phyloP scores from a whole-genome alignment of 2,329 filamentous ascomycete genomes.

The Alternaria angustiovoidea region DNA sequence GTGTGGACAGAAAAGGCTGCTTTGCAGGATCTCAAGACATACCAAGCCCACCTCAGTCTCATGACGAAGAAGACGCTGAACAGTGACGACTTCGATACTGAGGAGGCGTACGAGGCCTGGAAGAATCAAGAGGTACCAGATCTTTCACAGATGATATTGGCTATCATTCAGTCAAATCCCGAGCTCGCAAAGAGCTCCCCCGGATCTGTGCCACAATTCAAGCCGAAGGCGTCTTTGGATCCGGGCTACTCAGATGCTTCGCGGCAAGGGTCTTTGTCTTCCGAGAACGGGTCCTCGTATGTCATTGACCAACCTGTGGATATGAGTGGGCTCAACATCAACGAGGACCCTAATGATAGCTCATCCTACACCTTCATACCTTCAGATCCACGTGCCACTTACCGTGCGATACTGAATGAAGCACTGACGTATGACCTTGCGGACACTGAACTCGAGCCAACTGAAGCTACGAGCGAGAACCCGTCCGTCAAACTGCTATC shows the following conservation, averaged over 20 bases:
- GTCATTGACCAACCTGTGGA: constrained; percentile 73
- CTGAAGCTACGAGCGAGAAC: constrained; percentile 57
- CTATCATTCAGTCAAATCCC: constrained; percentile 85
- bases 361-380: constrained; percentile 89
- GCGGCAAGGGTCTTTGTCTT: constrained; percentile 56
- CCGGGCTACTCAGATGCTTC: constrained; percentile 57
- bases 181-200: constrained; percentile 81
- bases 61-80: constrained; percentile 79
- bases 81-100: constrained; percentile 86
- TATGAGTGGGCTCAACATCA: constrained; percentile 71
- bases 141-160: constrained; percentile 90
- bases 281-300: constrained; percentile 59
- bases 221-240: constrained; percentile 53
- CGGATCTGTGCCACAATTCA: constrained; percentile 66
- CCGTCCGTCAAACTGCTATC: constrained; percentile 68
- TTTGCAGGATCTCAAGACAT: constrained; percentile 88
- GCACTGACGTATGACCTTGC: constrained; percentile 71
- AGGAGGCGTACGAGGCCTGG: constrained; percentile 89
- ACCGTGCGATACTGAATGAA: constrained; percentile 81
- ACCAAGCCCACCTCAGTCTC: constrained; percentile 86
- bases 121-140: constrained; percentile 88
- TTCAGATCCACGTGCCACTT: constrained; percentile 80
- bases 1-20: constrained; percentile 93
- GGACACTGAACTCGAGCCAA: constrained; percentile 61
- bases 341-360: constrained; percentile 61